Conservation (phyloP, 768 basidiomycete species). For the Leccinum pellstonianum region DNA sequence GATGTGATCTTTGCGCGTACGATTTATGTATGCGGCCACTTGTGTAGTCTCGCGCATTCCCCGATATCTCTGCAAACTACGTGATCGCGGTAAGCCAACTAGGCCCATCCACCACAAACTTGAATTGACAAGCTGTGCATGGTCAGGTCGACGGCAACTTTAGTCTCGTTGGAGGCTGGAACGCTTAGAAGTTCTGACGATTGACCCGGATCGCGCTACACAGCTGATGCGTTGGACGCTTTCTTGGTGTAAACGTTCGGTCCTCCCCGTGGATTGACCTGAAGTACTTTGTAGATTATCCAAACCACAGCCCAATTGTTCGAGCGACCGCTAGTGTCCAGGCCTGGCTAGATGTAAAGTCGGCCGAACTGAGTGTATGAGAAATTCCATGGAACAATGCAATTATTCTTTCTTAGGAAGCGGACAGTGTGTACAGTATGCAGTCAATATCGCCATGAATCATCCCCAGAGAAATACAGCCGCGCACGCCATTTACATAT, state of each 20-base stretch:
- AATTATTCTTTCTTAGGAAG: not conserved
- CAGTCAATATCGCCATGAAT: too few relatives aligned
- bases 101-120: conserved; percentile 3
- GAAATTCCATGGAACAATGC: not conserved
- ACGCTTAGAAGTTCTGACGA: too few relatives aligned
- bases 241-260: not conserved
- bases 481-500: too few relatives aligned
- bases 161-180: conserved; percentile 24
- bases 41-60: conserved; percentile 52
- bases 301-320: not conserved
- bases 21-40: conserved; percentile 2
- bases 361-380: not conserved
- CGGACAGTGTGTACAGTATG: not conserved
- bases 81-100: conserved; percentile 17
- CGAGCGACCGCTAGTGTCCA: not conserved
- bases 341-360: not conserved
- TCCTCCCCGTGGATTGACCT: not conserved
- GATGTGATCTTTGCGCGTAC: not conserved
- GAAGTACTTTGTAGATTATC: not conserved
- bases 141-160: conserved; percentile 40
- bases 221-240: too few relatives aligned
- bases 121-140: conserved; percentile 11
- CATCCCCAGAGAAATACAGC: too few relatives aligned
- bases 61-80: conserved; percentile 52
- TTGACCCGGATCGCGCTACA: too few relatives aligned